phyloP scores from a whole-genome alignment of 2,329 filamentous ascomycete genomes.

The Endoconidiophora laricicola region DNA sequence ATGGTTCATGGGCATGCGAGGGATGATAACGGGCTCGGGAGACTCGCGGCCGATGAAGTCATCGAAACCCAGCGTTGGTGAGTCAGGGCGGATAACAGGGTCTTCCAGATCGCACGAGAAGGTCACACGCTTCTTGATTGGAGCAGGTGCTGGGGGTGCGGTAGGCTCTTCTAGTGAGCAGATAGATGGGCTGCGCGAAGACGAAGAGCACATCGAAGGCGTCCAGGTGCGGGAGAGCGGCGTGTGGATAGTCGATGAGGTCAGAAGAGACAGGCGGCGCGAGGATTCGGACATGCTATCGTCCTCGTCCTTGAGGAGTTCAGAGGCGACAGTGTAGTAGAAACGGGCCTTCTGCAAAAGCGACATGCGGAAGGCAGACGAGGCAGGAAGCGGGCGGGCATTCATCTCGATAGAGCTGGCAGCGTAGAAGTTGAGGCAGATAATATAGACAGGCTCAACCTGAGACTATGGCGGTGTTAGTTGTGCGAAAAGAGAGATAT shows the following conservation, averaged over 20 bases:
- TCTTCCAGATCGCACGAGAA: constrained; percentile 24
- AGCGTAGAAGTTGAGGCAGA: constrained; percentile 46
- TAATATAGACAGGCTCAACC: constrained; percentile 36
- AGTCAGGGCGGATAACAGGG: constrained; percentile 39
- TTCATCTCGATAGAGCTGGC: constrained; percentile 42
- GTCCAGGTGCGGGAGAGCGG: constrained; percentile 28
- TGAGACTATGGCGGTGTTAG: constrained; percentile 18
- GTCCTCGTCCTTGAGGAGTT: constrained; percentile 32
- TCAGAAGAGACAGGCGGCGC: constrained; percentile 22
- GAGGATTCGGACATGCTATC: constrained; percentile 24
- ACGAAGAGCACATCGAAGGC: constrained; percentile 27
- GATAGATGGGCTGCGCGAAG: constrained; percentile 31
- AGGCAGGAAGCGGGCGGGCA: constrained; percentile 30
- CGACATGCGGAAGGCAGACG: constrained; percentile 28
- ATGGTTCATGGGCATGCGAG: constrained; percentile 8
- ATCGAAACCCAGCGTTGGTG: constrained; percentile 41
- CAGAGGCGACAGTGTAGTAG: constrained; percentile 34
- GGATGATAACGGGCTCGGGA: constrained; percentile 11
- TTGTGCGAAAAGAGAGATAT: background rate
- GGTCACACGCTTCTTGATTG: constrained; percentile 24
- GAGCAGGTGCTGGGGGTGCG: constrained; percentile 5
- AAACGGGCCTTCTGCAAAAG: constrained; percentile 34
- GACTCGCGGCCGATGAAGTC: constrained; percentile 21
- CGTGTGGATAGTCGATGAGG: constrained; percentile 28
- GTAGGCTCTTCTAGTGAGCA: constrained; percentile 22